A percentile compares a stretch with the other conserved stretches of the same genome.
phyloP scores from a whole-genome alignment of 2,329 filamentous ascomycete genomes.

The Pseudocercospora ulei region DNA sequence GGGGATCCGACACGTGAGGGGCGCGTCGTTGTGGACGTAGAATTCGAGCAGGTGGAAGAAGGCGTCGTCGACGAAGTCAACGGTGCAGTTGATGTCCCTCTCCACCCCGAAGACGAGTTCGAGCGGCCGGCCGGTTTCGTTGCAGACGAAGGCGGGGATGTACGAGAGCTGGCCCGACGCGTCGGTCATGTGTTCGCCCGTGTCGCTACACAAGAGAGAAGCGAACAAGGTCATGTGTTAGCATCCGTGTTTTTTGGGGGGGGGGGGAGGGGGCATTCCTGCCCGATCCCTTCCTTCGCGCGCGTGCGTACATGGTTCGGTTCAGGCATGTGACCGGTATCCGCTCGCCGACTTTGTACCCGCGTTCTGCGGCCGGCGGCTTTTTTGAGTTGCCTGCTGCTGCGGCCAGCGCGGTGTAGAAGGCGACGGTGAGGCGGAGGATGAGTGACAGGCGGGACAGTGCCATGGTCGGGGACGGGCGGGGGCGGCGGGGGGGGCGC shows the following conservation, averaged over 20 bases:
- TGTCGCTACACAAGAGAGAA: slow-evolving; percentile 48
- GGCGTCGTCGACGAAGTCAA: slow-evolving; percentile 63
- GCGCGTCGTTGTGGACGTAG: slow-evolving; percentile 94
- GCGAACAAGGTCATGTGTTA: slow-evolving; percentile 2
- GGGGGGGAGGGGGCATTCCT: neutral
- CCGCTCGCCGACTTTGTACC: slow-evolving; percentile 42
- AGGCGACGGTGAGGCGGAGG: slow-evolving; percentile 28
- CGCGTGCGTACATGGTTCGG: slow-evolving; percentile 40
- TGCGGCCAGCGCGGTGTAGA: slow-evolving; percentile 34
- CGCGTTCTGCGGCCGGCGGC: slow-evolving; percentile 34
- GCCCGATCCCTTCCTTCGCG: slow-evolving; percentile 8
- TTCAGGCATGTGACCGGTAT: slow-evolving; percentile 48
- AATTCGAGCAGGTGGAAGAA: slow-evolving; percentile 90
- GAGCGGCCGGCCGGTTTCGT: slow-evolving; percentile 73
- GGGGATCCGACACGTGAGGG: slow-evolving; percentile 80
- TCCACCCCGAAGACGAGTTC: slow-evolving; percentile 80
- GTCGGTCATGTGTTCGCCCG: slow-evolving; percentile 80
- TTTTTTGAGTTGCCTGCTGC: slow-evolving; percentile 37
- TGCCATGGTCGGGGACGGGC: slow-evolving; percentile 20
- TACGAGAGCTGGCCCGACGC: slow-evolving; percentile 75
- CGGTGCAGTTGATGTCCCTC: slow-evolving; percentile 71
- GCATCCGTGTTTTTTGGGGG: neutral
- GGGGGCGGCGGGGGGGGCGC: no score
- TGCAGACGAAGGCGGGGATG: slow-evolving; percentile 80
- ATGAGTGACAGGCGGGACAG: slow-evolving; percentile 25